Conservation (phyloP, 805 yeast genomes). For the Saturnispora gosingensis region DNA sequence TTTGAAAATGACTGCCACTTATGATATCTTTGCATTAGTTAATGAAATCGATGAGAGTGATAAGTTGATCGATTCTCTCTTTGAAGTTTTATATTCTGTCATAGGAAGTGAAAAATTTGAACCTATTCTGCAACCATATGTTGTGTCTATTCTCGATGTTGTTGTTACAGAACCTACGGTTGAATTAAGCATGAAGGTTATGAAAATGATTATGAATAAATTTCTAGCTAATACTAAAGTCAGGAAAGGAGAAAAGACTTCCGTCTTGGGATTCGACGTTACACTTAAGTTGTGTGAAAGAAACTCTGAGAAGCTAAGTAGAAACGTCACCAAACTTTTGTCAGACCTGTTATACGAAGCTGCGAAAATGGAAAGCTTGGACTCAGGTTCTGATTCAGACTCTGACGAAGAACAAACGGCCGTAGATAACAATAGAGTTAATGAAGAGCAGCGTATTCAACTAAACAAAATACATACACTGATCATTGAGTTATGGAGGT, state of each 20-base stretch:
- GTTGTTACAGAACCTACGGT: constrained; percentile 59
- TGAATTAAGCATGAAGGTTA: constrained; percentile 47
- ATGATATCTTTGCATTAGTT: constrained; percentile 37
- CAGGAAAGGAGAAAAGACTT: constrained; percentile 16
- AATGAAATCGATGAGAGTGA: constrained; percentile 65
- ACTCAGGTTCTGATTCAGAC: constrained; percentile 2
- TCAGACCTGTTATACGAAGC: constrained; percentile 63
- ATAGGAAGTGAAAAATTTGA: constrained; percentile 33
- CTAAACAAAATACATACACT: constrained; percentile 55
- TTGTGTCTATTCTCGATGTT: constrained; percentile 66
- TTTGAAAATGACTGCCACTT: constrained; percentile 62
- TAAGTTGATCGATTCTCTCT: constrained; percentile 43
- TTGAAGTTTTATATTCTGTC: constrained; percentile 53
- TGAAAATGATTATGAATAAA: constrained; percentile 57
- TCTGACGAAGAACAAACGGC: constrained; percentile 7
- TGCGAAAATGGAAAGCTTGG: constrained; percentile 19
- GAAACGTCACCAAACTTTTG: constrained; percentile 69
- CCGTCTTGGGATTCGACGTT: constrained; percentile 53
- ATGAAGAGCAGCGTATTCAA: constrained; percentile 25
- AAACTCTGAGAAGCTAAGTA: constrained; percentile 63
- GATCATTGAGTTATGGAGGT: constrained; percentile 62
- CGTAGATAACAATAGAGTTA: neutral
- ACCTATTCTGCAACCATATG: constrained; percentile 41
- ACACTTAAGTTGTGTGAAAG: constrained; percentile 59
- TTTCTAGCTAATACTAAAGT: constrained; percentile 34